Percentiles rank a stretch among this genome's conserved stretches.
Conservation (phyloP, 352 stramenopile species). For the Plasmopara viticola region DNA sequence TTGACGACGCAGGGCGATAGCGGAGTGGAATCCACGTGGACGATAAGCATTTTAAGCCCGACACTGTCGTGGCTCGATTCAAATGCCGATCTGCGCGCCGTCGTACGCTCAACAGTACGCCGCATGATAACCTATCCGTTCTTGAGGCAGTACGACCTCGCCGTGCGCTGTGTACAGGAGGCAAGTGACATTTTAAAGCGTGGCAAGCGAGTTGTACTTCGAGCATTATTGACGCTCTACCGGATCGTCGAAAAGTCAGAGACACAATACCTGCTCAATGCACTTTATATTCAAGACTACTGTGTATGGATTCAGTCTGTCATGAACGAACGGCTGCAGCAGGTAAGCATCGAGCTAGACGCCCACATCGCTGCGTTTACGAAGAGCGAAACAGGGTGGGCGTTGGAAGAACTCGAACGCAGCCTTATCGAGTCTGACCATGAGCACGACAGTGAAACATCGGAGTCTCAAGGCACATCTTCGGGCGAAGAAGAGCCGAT, state of each 20-base stretch:
- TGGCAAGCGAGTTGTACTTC: conserved; percentile 86
- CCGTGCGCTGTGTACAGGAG: conserved; percentile 72
- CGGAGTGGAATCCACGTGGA: conserved; percentile 96
- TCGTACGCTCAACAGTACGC: conserved; percentile 73
- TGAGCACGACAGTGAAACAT: conserved; percentile 19
- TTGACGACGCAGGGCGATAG: conserved; percentile 93
- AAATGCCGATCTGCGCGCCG: conserved; percentile 40
- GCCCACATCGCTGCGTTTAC: conserved; percentile 31
- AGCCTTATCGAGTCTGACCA: conserved; percentile 39
- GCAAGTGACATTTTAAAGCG: conserved; percentile 76
- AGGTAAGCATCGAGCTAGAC: conserved; percentile 32
- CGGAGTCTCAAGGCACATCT: conserved; percentile 24
- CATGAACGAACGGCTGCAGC: conserved; percentile 36
- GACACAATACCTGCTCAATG: conserved; percentile 95
- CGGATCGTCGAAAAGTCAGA: conserved; percentile 92
- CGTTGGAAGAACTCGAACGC: conserved; percentile 65
- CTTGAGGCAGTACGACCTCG: conserved; percentile 89
- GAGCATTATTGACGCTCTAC: conserved; percentile 87
- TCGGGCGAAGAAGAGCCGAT: conserved; percentile 27
- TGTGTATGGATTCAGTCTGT: conserved; percentile 82
- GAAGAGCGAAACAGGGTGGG: conserved; percentile 73
- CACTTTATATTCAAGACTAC: conserved; percentile 94
- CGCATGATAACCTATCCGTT: conserved; percentile 96
- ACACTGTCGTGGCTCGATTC: conserved; percentile 93
- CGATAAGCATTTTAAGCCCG: conserved; percentile 91